Percentiles rank a stretch among this genome's conserved stretches.
Evolutionary conservation across 78 protist species (phyloP).

Genomic region (Dictyostelium purpureum): DNA sequence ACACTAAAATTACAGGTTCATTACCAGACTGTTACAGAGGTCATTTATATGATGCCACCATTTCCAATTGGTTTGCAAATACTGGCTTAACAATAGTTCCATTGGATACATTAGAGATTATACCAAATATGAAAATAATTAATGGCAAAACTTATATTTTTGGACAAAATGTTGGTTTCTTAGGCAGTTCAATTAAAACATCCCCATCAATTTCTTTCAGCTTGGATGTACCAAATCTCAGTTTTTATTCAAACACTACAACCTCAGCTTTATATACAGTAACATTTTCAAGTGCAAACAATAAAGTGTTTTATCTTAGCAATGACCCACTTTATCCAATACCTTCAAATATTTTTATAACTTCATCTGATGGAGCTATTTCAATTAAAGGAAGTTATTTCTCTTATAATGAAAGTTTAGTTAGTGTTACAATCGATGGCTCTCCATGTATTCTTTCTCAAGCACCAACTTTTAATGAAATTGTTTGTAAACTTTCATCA

Average conservation of each 20-base stretch:
- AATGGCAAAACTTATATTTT: not conserved
- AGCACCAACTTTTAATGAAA: not conserved
- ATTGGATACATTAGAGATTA: not conserved
- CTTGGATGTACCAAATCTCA: not conserved
- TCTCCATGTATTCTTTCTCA: not conserved
- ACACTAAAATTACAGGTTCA: not conserved
- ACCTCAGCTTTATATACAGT: not conserved
- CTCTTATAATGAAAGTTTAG: not conserved
- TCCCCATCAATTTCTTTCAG: not conserved
- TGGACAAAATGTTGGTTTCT: not conserved
- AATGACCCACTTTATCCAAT: constrained; percentile 2
- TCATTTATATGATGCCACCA: not conserved
- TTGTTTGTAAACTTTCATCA: not conserved
- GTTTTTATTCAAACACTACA: not conserved
- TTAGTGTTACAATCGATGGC: not conserved
- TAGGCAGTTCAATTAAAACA: not conserved
- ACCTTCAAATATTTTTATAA: not conserved
- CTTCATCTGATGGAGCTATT: not conserved
- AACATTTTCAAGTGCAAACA: not conserved
- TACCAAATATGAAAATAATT: not conserved
- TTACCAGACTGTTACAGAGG: not conserved
- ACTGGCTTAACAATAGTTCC: not conserved
- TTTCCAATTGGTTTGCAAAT: not conserved
- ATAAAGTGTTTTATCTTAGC: not conserved
- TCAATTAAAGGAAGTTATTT: not conserved